phyloP scores from a whole-genome alignment of 2,329 filamentous ascomycete species.

The Coniochaeta sp. region DNA sequence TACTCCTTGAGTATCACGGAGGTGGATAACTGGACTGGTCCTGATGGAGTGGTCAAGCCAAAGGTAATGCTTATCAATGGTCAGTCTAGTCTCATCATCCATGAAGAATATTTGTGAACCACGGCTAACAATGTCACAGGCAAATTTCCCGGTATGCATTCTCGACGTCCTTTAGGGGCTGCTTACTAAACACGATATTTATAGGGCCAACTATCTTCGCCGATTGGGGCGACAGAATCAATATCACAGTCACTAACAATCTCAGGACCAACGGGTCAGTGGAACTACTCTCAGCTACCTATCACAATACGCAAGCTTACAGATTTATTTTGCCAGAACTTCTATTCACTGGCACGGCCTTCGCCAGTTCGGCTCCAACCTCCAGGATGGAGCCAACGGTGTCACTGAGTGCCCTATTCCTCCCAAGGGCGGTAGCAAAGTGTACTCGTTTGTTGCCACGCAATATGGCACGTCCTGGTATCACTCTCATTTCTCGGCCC shows the following conservation, averaged over 20 bases:
- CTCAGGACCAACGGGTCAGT: conserved; percentile 36
- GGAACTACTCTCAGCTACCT: background rate
- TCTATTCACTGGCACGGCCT: conserved; percentile 44
- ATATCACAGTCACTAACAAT: conserved; percentile 60
- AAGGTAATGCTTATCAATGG: conserved; percentile 41
- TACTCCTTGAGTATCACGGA: conserved; percentile 20
- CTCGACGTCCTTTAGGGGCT: no score
- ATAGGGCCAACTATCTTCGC: conserved; percentile 44
- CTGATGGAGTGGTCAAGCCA: conserved; percentile 19
- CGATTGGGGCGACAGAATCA: conserved; percentile 41
- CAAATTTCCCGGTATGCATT: conserved; percentile 5
- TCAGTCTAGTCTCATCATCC: no score
- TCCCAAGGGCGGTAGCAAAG: conserved; percentile 21
- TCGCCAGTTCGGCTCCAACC: conserved; percentile 32
- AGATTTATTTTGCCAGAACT: conserved; percentile 17
- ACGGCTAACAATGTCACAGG: conserved; percentile 1
- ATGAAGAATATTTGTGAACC: no score
- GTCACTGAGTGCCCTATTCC: conserved; percentile 33
- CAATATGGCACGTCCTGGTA: conserved; percentile 33
- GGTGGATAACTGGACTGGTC: conserved; percentile 17
- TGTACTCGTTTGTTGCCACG: conserved; percentile 27
- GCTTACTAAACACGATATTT: background rate
- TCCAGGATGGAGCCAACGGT: conserved; percentile 38
- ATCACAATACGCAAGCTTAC: background rate
- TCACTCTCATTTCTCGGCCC: conserved; percentile 38